Base-by-base conservation (phyloP, 148 eudicot genomes). In the Vaccinium myrtillus region DNA sequence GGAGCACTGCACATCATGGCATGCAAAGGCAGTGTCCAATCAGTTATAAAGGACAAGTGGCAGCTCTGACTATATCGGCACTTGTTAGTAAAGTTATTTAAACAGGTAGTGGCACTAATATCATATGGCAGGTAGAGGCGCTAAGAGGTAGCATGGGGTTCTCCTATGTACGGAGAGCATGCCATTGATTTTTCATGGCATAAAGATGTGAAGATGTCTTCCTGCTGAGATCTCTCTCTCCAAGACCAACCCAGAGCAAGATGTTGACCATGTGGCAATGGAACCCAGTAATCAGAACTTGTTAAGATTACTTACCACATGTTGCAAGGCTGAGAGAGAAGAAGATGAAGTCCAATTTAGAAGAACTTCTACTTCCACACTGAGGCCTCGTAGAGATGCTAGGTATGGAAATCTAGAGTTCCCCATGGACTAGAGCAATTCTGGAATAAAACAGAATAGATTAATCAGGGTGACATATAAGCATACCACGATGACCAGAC, bases 401-500 rank as follows among this genome's bases (percentile, higher is more conserved):
- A 30, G 27, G 27, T 53, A 53, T 25, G 10, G 81, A 78, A 78
- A 78, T 32, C 63, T 78, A 54, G 46, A 27, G 61, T 78, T 78
- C 63, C 43, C 48, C 19, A 48, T 48, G 56, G 27, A 43, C 49
- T n/a, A 21, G 43, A 77, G 21, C 36, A n/a, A 77, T 50, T 77
- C 79, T 77, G 56, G 56, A 77, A 48, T 50, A 77, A 50, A 77
- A 77, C 79, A 79, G 80, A 84, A 79, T 78, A 51, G 30, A 50
- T 23, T 8, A 55, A 78, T 58, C 61, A 84, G 70, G 65, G 51
- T 19, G 56, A 71, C 21, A 50, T 11, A 83, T 74, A 27, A 78
- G 55, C 94, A 85, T 94, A 96, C 99, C 99, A 87, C 98, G 99
- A 90, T 96, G 99, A 79, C 99, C 99, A 86, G 99, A 96, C 90